Evolutionary conservation across 768 basidiomycete genomes (phyloP).

Genomic region (Boletellus ananas): DNA sequence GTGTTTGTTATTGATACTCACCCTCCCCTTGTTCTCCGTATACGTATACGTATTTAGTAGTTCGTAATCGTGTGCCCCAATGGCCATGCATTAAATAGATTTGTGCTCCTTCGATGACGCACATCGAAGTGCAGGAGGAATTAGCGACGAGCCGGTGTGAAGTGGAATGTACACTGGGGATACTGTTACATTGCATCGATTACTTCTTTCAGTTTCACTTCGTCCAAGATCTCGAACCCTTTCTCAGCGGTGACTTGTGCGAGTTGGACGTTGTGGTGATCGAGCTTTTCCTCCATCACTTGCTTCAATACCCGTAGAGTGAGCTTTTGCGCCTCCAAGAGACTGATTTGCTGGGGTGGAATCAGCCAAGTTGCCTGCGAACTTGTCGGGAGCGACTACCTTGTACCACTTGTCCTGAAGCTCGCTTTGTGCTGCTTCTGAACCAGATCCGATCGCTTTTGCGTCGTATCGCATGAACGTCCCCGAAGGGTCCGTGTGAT

Average conservation of each 20-base stretch:
- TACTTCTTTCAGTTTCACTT: slow-evolving; percentile 73
- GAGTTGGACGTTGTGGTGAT: slow-evolving; percentile 97
- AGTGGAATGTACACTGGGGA: slow-evolving; percentile 14
- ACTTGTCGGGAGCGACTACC: slow-evolving; percentile 40
- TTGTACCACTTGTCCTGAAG: slow-evolving; percentile 97
- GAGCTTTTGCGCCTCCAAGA: slow-evolving; percentile 82
- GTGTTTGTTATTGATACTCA: background rate
- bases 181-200: slow-evolving; percentile 74
- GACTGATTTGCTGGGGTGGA: slow-evolving; percentile 75
- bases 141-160: background rate
- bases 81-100: slow-evolving; percentile 5
- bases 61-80: slow-evolving; percentile 7
- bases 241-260: slow-evolving; percentile 84
- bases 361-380: slow-evolving; percentile 6
- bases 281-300: slow-evolving; percentile 99
- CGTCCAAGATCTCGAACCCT: slow-evolving; percentile 90
- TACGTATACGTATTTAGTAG: slow-evolving; percentile 28
- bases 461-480: slow-evolving; percentile 97
- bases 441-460: slow-evolving; percentile 97
- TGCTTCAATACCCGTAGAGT: slow-evolving; percentile 92
- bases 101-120: background rate
- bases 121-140: background rate
- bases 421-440: slow-evolving; percentile 95
- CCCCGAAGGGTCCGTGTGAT: slow-evolving; percentile 97
- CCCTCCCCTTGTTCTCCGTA: slow-evolving; percentile 1